These are phyloP conservation scores for Emergomyces pasteurianus DNA, from an alignment of 2,329 filamentous ascomycete species.

Conservation along the genomic window DNA sequence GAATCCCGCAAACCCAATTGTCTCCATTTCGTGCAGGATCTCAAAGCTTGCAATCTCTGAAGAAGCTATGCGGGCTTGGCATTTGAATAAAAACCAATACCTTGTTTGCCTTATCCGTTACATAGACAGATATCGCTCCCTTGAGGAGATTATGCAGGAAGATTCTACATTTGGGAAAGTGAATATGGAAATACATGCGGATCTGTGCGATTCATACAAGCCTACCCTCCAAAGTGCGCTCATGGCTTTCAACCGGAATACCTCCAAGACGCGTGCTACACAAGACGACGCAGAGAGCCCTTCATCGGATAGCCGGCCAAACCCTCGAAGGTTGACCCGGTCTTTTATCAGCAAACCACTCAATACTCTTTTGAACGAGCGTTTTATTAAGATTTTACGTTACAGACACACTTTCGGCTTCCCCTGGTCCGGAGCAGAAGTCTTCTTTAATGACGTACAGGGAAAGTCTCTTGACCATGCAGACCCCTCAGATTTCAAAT, in stretches of 20 bases:
- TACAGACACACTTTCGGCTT: slow-evolving; percentile 42
- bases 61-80: slow-evolving; percentile 68
- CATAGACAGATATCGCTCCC: slow-evolving; percentile 46
- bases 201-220: slow-evolving; percentile 61
- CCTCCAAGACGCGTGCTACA: background rate
- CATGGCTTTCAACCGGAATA: slow-evolving; percentile 34
- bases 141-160: slow-evolving; percentile 42
- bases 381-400: slow-evolving; percentile 51
- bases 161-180: slow-evolving; percentile 25
- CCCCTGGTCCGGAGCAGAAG: slow-evolving; percentile 58
- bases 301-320: background rate
- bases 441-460: slow-evolving; percentile 40
- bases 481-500: slow-evolving; percentile 9
- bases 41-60: slow-evolving; percentile 60
- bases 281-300: background rate
- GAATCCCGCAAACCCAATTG: slow-evolving; percentile 37
- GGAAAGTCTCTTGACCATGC: slow-evolving; percentile 16
- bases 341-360: slow-evolving; percentile 63
- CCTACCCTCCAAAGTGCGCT: slow-evolving; percentile 47
- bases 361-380: slow-evolving; percentile 53
- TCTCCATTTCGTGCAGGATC: slow-evolving; percentile 59
- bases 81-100: slow-evolving; percentile 54
- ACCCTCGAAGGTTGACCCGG: slow-evolving; percentile 34
- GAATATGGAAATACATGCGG: slow-evolving; percentile 51
- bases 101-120: slow-evolving; percentile 62